Evolutionary conservation across 805 yeast species (phyloP), one percentile per base, ranked within the genome.

Genomic region (Metschnikowia cerradonensis): DNA sequence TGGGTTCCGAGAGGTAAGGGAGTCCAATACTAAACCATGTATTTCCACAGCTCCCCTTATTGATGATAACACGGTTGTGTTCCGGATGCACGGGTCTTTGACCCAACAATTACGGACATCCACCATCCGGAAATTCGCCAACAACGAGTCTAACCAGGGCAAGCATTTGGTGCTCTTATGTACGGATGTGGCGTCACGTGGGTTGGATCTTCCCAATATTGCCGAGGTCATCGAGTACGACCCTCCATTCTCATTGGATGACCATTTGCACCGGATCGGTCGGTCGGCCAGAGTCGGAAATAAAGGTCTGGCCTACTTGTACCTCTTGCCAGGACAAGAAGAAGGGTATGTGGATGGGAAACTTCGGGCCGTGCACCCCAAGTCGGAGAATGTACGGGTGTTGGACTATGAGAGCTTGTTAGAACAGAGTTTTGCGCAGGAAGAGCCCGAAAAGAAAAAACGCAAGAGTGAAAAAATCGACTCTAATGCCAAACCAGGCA

Each of bases 271-370:
- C 68, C 80, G 99, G 68, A 88, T 91, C 50, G 99, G 99, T 48
- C 83, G 99, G 73, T 90, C 98, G 11, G 99, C 99, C 7, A 84
- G 99, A 72, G 96, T 95, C n/a, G 99, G 99, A 55, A 79, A 83
- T 41, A 68, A 73, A 37, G 99, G 99, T 66, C 77, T 77, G 36
- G 87, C 97, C 1, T 66, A 82, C 1, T 68, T 94, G 51, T 90
- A 92, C 62, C 72, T 94, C 39, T 72, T 92, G 32, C 99, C 99
- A 1, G 96, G 96, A 1, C 79, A 74, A 52, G 98, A 92, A 67
- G 98, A 92, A 70, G 83, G 81, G 13, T 92, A 90, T 62, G 73
- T 86, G 54, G 87, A 82, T 20, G 79, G 79, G 3, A 73, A 72
- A 51, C 58, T 73, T 30, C 53, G 59, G 17, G 65, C 64, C 5